Percentiles rank a stretch among this genome's conserved stretches.
Evolutionary conservation across 148 eudicot species (phyloP).

Genomic region (Camellia granthamiana): DNA sequence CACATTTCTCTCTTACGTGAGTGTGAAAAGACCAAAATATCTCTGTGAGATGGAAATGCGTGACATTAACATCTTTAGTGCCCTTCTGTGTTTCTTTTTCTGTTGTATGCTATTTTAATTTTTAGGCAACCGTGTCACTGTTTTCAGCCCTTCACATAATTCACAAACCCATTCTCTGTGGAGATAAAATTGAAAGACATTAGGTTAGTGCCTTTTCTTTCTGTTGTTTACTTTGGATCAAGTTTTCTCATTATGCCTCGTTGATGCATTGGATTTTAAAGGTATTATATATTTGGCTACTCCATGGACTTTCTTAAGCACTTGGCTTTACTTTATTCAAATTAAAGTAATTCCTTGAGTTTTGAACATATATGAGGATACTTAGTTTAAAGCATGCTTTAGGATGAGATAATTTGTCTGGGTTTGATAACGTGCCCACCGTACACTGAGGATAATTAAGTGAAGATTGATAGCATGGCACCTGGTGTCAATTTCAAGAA

Average conservation of each 20-base stretch:
- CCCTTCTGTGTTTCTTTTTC: neutral
- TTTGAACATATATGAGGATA: neutral
- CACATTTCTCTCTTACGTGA: too few relatives aligned
- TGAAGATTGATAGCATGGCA: neutral
- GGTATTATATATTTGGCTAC: neutral
- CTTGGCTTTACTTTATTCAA: neutral
- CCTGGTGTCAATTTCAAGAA: neutral
- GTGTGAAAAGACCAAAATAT: too few relatives aligned
- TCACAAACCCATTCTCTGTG: neutral
- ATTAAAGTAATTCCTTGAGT: neutral
- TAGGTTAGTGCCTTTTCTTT: neutral
- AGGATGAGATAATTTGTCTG: neutral
- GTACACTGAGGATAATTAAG: neutral
- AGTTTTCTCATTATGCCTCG: neutral
- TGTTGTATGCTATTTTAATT: neutral
- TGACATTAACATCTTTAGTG: neutral
- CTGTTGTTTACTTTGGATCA: neutral
- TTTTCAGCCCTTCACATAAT: neutral
- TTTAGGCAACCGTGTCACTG: neutral
- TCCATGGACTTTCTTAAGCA: neutral
- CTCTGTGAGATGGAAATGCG: too few relatives aligned
- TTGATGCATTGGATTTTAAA: neutral
- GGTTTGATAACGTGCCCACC: neutral
- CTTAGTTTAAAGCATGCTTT: neutral
- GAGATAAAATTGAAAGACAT: neutral